These are phyloP conservation scores for Rhynchospora tenuis DNA, from an alignment of 176 grass and related monocot genomes.

Conservation along the genomic window DNA sequence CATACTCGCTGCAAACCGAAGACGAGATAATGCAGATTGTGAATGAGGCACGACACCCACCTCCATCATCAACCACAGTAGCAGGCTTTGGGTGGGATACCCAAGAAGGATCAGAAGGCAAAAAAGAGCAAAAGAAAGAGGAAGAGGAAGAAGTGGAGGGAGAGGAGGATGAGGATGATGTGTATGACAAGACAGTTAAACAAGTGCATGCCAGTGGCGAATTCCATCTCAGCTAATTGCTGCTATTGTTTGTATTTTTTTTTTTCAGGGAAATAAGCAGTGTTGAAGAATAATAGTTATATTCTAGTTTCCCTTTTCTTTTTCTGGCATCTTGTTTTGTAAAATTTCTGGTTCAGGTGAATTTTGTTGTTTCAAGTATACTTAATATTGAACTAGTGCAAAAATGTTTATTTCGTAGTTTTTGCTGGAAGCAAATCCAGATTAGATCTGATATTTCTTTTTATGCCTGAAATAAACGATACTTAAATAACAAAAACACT, in stretches of 20 bases:
- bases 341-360: not conserved
- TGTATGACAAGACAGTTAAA: slow-evolving; percentile 90
- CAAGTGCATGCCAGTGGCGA: slow-evolving; percentile 84
- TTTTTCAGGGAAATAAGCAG: slow-evolving; percentile 7
- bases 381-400: not conserved
- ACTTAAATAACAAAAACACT: not conserved
- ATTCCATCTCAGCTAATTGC: slow-evolving; percentile 38
- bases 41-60: slow-evolving; percentile 48
- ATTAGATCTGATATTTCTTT: not conserved
- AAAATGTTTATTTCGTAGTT: not conserved
- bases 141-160: slow-evolving; percentile 29
- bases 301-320: not conserved
- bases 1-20: slow-evolving; percentile 65
- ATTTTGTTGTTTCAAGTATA: slow-evolving; percentile 9
- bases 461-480: not conserved
- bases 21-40: slow-evolving; percentile 94
- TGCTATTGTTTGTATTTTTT: not conserved
- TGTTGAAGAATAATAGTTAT: slow-evolving; percentile 4
- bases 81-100: slow-evolving; percentile 66
- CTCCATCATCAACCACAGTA: slow-evolving; percentile 38
- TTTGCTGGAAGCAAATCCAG: not conserved
- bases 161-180: slow-evolving; percentile 45
- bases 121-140: slow-evolving; percentile 55
- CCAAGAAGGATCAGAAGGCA: slow-evolving; percentile 31
- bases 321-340: not conserved